Base-by-base conservation (phyloP, 2,329 filamentous ascomycete genomes). In the Botrytis byssoidea region DNA sequence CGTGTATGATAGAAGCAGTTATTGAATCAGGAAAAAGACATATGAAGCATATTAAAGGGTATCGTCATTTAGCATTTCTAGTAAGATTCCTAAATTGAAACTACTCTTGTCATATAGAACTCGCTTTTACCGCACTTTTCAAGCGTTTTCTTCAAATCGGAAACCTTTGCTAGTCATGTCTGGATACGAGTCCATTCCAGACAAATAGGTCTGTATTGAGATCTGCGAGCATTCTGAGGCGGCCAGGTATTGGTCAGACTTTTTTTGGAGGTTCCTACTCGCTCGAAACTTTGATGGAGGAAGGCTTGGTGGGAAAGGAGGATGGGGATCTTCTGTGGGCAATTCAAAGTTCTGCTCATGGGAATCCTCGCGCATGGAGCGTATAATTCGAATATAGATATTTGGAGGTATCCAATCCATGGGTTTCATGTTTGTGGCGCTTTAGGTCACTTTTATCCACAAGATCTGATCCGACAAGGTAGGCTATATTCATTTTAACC, bases 241-340 rank as follows among this genome's bases (percentile, higher is more conserved):
- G 4, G 4, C n/a, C 12, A 6, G 1, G 10, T n/a, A 14, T n/a
- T 51, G 25, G 10, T 1, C 4, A 12, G 12, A n/a, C 4, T 51
- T 51, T n/a, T n/a, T 16, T n/a, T 51, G 4, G 5, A n/a, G 25
- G 25, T 14, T n/a, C 48, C 48, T 3, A n/a, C 25, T n/a, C 10
- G 25, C 48, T 55, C 14, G 40, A 20, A 44, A 3, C 16, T 29
- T 44, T 40, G n/a, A 10, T 44, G 16, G 40, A 10, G n/a, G 16
- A 32, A 20, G 18, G n/a, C n/a, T 44, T 44, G 61, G 10, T 44
- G 25, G 61, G 40, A 6, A 5, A 10, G 40, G 2, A 44, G 37
- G 9, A 12, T 40, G 37, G 37, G 37, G 37, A 40, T 40, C 37
- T 40, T 40, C 2, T 10, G 10, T 40, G 37, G 37, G 37, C 37